Evolutionary conservation across 2,329 filamentous ascomycete species (phyloP).

Genomic region (Alternaria burnsii): DNA sequence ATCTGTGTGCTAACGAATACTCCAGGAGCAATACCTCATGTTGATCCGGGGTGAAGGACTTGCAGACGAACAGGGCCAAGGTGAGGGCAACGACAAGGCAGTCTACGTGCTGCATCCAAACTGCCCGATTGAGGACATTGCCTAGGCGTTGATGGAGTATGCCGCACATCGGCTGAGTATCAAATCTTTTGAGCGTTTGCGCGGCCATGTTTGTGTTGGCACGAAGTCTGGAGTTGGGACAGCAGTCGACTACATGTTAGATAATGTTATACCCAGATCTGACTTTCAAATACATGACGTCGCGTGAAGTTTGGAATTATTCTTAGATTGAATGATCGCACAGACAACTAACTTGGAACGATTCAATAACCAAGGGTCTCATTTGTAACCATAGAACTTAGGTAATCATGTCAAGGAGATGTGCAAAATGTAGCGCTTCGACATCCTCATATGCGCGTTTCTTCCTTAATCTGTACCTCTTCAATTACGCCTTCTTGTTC

Average conservation of each 20-base stretch:
- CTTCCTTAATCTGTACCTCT: not conserved
- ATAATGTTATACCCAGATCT: not conserved
- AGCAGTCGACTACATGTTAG: not conserved
- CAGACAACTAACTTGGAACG: too few species aligned
- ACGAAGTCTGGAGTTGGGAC: not conserved
- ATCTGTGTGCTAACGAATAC: conserved; percentile 26
- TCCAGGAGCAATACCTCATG: conserved; percentile 67
- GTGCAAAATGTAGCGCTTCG: not conserved
- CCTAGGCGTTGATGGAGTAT: not conserved
- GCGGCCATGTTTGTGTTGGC: not conserved
- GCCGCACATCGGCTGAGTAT: too few species aligned
- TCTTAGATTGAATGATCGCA: not conserved
- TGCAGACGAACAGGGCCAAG: conserved; percentile 76
- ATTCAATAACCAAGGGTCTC: not conserved
- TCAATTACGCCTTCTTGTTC: conserved; percentile 33
- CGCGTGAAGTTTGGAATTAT: not conserved
- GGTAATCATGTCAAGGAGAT: conserved; percentile 1
- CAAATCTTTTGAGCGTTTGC: not conserved
- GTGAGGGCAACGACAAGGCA: conserved; percentile 58
- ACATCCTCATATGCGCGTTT: not conserved
- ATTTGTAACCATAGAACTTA: not conserved
- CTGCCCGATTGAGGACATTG: conserved; percentile 76
- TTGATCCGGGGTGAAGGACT: conserved; percentile 82
- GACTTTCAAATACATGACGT: not conserved
- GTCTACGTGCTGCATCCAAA: conserved; percentile 95